Conservation (phyloP, 1,284 basidiomycete species). For the Pisolithus thermaeus region DNA sequence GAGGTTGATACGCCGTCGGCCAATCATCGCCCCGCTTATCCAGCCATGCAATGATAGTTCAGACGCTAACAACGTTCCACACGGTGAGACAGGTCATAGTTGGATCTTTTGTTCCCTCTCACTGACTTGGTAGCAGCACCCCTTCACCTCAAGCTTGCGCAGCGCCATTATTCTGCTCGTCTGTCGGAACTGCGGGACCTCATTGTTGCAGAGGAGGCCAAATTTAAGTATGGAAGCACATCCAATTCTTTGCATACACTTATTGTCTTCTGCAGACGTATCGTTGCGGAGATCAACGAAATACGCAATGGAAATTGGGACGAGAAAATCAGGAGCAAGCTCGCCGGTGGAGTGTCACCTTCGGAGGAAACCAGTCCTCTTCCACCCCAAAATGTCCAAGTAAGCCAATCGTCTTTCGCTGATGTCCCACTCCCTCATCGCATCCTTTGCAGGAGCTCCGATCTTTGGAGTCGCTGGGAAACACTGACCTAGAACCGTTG, state of each 20-base stretch:
- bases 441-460: not conserved
- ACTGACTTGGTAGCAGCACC: slow-evolving; percentile 30
- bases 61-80: slow-evolving; percentile 35
- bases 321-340: slow-evolving; percentile 41
- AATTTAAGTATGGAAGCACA: slow-evolving; percentile 59
- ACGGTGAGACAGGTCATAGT: slow-evolving; percentile 29
- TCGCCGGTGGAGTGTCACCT: slow-evolving; percentile 21
- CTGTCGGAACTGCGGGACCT: slow-evolving; percentile 63
- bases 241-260: not conserved
- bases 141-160: slow-evolving; percentile 62
- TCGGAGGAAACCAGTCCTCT: slow-evolving; percentile 8
- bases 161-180: slow-evolving; percentile 65
- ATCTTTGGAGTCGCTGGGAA: slow-evolving; percentile 13
- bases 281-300: slow-evolving; percentile 66
- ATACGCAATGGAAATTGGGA: slow-evolving; percentile 71
- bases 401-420: slow-evolving; percentile 5
- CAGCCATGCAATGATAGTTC: slow-evolving; percentile 24
- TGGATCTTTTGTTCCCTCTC: not conserved
- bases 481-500: not conserved
- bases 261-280: slow-evolving; percentile 32
- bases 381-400: slow-evolving; percentile 3
- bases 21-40: slow-evolving; percentile 12
- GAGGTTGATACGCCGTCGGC: slow-evolving; percentile 18
- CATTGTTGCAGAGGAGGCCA: slow-evolving; percentile 66
- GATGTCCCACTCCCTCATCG: not conserved